Base-by-base conservation (phyloP, 352 stramenopile species). In the Phytophthora pseudosyringae region DNA sequence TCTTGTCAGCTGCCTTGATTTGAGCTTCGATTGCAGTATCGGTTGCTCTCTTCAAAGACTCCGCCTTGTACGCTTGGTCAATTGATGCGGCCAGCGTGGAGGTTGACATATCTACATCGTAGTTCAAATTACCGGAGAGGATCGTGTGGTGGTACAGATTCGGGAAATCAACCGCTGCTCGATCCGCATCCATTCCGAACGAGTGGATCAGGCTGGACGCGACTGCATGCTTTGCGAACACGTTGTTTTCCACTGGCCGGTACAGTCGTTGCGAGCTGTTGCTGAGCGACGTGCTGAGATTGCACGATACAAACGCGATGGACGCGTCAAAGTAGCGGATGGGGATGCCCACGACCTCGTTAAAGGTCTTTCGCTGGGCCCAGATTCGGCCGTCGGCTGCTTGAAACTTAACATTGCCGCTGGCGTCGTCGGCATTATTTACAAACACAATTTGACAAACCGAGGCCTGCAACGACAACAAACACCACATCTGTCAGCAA, bases 401-500 rank as follows among this genome's bases (percentile, higher is more conserved):
- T 52, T 90, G 79, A 44, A 94, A 88, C 38, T 86, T 75, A 9
- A 93, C 87, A 49, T 93, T 95, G 8, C 87, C 87, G 45, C 83
- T 93, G 5, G 81, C 75, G 18, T 93, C 85, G 51, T 95, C 87
- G 1, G 84, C 83, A 50, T 90, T 86, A 73, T 93, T 93, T 45
- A 93, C 83, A 67, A 95, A 95, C 7, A 95, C 76, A 46, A 95
- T 90, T 66, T 95, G 85, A 58, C 86, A 93, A 15, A 94, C 80
- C 0, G 76, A 75, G 8, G 83, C 83, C 80, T 93, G 65, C 0
- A 58, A 21, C 18, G 9, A 63, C 26, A 46, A 21, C 28, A 60
- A 21, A n/a, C 39, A 57, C 16, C 13, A 63, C 16, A 51, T n/a
- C 9, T 54, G 38, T 72, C 31, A 72, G 49, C 7, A 59, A 46